Evolutionary conservation across 1,284 basidiomycete genomes (phyloP), one percentile per base, ranked within the genome.

Genomic region (Leccinum angustisporum): DNA sequence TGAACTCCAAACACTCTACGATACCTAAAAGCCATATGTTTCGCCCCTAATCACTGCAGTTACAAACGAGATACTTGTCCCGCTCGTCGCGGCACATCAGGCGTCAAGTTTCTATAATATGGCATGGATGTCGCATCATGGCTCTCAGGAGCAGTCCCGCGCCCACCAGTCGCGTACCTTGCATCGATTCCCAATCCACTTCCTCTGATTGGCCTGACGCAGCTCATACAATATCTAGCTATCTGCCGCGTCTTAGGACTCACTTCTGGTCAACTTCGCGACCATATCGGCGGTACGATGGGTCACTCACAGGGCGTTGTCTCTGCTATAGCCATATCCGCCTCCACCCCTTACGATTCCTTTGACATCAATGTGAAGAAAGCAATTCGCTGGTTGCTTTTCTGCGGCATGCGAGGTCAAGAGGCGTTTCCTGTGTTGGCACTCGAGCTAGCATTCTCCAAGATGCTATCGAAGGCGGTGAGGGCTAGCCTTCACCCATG

Each of bases 281-380:
- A 81, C 54, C 85, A 86, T 60, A 84, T 98, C 66, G 82, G 86
- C 34, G 97, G 96, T 57, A 87, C 94, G 5, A 98, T 97, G 11
- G 97, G 97, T 53, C 97, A 99, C 79, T 97, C 95, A 7, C 97
- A 98, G 77, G 97, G 97, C 67, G 87, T 99, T 68, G 88, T 98
- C 61, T 95, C 95, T 21, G 97, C 97, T 25, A 86, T 97, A 58
- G 90, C 87, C 33, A 86, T 98, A 67, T 84, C 95, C 8, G 86
- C 94, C 2, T 97, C 95, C 16, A 81, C 83, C 38, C 85, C 87
- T 48, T 87, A 89, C 68, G 88, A 91, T 57, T 86, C 86, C 4
- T 92, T 95, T 75, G 77, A 83, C 59, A 77, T 79, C 64, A 97
- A 98, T 76, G 84, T 87, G 16, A 79, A 83, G 73, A 96, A 97